These are phyloP conservation scores for Cryptococcus wingfieldii DNA, from an alignment of 1,284 basidiomycete species.

Conservation along the genomic window DNA sequence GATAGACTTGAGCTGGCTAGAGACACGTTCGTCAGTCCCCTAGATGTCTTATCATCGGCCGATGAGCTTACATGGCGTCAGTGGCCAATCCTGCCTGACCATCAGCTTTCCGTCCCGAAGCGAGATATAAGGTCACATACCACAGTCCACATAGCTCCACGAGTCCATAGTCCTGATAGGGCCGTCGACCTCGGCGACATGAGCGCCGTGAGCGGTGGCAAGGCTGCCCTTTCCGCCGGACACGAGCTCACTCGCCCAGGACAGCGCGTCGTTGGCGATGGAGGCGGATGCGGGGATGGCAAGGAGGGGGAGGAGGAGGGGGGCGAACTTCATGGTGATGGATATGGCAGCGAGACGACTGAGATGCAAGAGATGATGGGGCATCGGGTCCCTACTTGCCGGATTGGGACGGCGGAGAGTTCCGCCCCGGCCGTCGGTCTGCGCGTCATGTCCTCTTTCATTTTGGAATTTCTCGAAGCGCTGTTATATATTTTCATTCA, in stretches of 20 bases:
- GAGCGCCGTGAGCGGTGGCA: constrained; percentile 8
- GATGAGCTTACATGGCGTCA: constrained; percentile 42
- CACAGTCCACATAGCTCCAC: constrained; percentile 49
- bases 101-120: not conserved
- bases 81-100: constrained; percentile 37
- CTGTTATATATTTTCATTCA: no score
- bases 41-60: not conserved
- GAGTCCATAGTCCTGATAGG: constrained; percentile 38
- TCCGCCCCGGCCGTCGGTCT: not conserved
- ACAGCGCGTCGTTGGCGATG: constrained; percentile 25
- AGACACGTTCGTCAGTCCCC: not conserved
- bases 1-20: constrained; percentile 59
- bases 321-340: constrained; percentile 26
- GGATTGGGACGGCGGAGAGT: not conserved
- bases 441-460: not conserved
- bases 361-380: not conserved
- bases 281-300: constrained; percentile 22
- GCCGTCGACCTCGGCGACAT: constrained; percentile 9
- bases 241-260: constrained; percentile 30
- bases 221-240: constrained; percentile 5
- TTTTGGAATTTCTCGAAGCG: no score
- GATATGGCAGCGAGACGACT: not conserved
- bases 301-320: constrained; percentile 23
- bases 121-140: constrained; percentile 22
- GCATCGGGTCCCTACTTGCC: not conserved